These are phyloP conservation scores for Penicillium rolfsii DNA, from an alignment of 2,329 filamentous ascomycete genomes.

Conservation along the genomic window DNA sequence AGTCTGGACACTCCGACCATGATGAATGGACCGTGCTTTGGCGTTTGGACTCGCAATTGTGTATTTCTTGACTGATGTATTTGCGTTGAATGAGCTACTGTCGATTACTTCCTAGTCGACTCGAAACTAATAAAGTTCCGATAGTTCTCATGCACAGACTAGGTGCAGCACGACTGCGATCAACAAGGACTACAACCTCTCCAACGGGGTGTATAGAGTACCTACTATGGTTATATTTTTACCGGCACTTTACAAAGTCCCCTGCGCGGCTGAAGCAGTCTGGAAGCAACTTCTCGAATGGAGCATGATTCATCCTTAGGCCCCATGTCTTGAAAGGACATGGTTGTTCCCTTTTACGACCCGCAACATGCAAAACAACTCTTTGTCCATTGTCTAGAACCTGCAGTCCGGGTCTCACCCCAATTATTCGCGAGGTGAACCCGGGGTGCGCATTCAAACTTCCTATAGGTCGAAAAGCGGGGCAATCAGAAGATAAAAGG, in stretches of 20 bases:
- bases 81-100: not conserved
- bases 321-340: not conserved
- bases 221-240: not conserved
- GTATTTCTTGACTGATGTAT: not conserved
- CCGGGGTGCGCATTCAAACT: not conserved
- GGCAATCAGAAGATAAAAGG: not conserved
- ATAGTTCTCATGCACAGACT: not conserved
- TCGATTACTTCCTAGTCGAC: not conserved
- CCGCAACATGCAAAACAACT: not conserved
- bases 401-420: not conserved
- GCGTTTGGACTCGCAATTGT: not conserved
- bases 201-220: not conserved
- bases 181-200: not conserved
- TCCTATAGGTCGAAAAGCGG: not conserved
- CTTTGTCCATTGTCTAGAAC: conserved; percentile 2
- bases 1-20: not conserved
- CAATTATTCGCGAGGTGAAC: not conserved
- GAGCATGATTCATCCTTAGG: not conserved
- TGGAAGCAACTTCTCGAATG: not conserved
- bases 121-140: not conserved
- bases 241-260: not conserved
- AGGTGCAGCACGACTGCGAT: not conserved
- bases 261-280: conserved; percentile 1
- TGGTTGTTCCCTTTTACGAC: conserved; percentile 3
- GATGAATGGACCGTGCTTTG: not conserved